Base-by-base conservation (phyloP, 163 green algal species). In the Prototheca cutis region DNA sequence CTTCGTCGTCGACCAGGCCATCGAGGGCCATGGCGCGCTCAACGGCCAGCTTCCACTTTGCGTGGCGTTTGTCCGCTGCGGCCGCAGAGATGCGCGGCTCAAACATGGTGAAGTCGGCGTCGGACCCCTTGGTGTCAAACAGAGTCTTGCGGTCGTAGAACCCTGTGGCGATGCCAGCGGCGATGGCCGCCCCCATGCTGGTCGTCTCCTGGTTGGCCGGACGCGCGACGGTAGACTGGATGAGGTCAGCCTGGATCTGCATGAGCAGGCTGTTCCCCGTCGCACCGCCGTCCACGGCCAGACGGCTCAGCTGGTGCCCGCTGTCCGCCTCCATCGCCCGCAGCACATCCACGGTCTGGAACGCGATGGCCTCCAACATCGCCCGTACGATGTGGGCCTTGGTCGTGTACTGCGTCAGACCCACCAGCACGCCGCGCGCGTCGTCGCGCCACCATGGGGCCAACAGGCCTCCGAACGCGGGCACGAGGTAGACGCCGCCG, bases 401-500 rank as follows among this genome's bases (percentile, higher is more conserved):
- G 15, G 68, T 83, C 36, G 76, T 79, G 69, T 80, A 80, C 39
- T 70, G 64, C 23, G 87, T 85, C 2, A 95, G 60, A 3, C 89
- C 89, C 31, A 94, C 54, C 25, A 93, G 75, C n/a, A 79, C 67
- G 17, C 90, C 90, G 2, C 90, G 70, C 10, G 90, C 90, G 49
- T 90, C 84, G 48, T 77, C 62, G 18, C 80, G 63, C 92, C 92
- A 99, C 55, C 86, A 83, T 1, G 92, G 92, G 15, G 92, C 92
- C 66, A 97, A 76, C 59, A 98, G 76, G 8, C 71, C 71, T 3
- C 90, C 88, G 66, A 99, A 96, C 0, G 92, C 92, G 2, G 92
- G 92, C 33, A 99, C 92, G 75, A 97, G 94, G 71, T 91, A 93
- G 36, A 97, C 87, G 23, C 87, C 89, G 10, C 67, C 82, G n/a